Evolutionary conservation across 2,329 filamentous ascomycete genomes (phyloP).

Genomic region (Podosphaera aphanis): DNA sequence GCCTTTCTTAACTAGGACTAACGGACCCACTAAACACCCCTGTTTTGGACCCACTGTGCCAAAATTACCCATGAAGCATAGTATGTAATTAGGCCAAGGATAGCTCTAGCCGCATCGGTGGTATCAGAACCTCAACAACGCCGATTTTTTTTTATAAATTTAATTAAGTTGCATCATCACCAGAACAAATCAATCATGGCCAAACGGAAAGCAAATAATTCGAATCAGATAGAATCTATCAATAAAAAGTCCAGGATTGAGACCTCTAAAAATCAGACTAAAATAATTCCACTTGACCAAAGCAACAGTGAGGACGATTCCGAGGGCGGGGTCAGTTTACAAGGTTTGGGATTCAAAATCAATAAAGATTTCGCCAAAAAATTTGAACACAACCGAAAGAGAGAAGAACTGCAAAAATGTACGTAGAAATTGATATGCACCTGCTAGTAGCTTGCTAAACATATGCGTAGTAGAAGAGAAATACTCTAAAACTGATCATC

Average conservation of each 20-base stretch:
- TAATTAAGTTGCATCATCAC: too few species aligned
- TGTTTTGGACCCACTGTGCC: too few species aligned
- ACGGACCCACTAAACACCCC: too few species aligned
- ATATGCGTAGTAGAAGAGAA: constrained; percentile 58
- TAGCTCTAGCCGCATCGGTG: too few species aligned
- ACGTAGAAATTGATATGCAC: constrained; percentile 13
- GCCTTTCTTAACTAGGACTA: too few species aligned
- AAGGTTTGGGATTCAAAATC: constrained; percentile 39
- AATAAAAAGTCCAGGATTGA: constrained; percentile 14
- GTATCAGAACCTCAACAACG: too few species aligned
- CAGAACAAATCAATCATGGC: constrained; percentile 13
- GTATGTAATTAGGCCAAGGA: too few species aligned
- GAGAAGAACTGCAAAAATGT: constrained; percentile 60
- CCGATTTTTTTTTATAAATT: too few species aligned
- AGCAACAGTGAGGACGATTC: constrained; percentile 17
- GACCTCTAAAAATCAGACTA: constrained; percentile 1
- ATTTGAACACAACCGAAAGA: constrained; percentile 94
- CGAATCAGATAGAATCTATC: constrained; percentile 5
- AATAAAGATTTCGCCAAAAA: constrained; percentile 74
- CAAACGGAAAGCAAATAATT: constrained; percentile 16
- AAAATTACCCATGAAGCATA: too few species aligned
- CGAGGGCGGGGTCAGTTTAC: constrained; percentile 16
- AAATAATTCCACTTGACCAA: constrained; percentile 25
- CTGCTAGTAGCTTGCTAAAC: constrained; percentile 1
- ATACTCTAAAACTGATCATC: constrained; percentile 27